Percentiles rank a stretch among this genome's conserved stretches.
These are phyloP conservation scores for Paxillus ammoniavirescens DNA, from an alignment of 768 basidiomycete genomes.

Conservation along the genomic window DNA sequence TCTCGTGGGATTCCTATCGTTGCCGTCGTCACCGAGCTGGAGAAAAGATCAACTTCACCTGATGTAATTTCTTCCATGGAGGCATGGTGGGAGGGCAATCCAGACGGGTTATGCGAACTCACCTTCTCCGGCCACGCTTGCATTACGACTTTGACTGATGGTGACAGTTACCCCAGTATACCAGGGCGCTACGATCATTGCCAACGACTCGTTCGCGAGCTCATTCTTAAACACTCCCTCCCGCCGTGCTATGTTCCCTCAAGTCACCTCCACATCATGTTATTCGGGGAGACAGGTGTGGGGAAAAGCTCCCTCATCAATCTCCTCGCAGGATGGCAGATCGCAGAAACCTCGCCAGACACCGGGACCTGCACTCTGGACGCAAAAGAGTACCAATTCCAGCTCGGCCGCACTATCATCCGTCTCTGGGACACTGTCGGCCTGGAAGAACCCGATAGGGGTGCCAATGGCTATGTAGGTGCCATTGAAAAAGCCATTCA, in stretches of 20 bases:
- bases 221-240: slow-evolving; percentile 22
- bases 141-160: slow-evolving; percentile 21
- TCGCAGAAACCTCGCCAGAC: slow-evolving; percentile 23
- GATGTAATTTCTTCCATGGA: slow-evolving; percentile 19
- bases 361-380: slow-evolving; percentile 33
- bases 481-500: slow-evolving; percentile 28
- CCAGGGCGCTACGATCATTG: slow-evolving; percentile 21
- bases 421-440: slow-evolving; percentile 35
- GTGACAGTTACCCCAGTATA: slow-evolving; percentile 10
- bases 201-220: slow-evolving; percentile 23
- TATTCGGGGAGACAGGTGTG: slow-evolving; percentile 43
- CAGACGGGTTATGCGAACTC: slow-evolving; percentile 2
- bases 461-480: slow-evolving; percentile 17
- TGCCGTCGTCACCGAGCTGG: slow-evolving; percentile 31
- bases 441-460: slow-evolving; percentile 23
- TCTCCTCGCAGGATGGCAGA: slow-evolving; percentile 34
- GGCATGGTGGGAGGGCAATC: slow-evolving; percentile 21
- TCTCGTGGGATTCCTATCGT: slow-evolving; percentile 21
- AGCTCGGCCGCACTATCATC: slow-evolving; percentile 18
- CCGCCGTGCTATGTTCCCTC: slow-evolving; percentile 15
- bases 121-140: slow-evolving; percentile 20
- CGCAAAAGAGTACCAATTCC: slow-evolving; percentile 24
- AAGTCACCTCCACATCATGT: slow-evolving; percentile 30
- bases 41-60: slow-evolving; percentile 17
- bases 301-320: slow-evolving; percentile 36